A percentile compares a stretch with the other conserved stretches of the same genome.
These are phyloP conservation scores for Oryza rufipogon DNA, from an alignment of 176 grass and related monocot species.

Conservation along the genomic window DNA sequence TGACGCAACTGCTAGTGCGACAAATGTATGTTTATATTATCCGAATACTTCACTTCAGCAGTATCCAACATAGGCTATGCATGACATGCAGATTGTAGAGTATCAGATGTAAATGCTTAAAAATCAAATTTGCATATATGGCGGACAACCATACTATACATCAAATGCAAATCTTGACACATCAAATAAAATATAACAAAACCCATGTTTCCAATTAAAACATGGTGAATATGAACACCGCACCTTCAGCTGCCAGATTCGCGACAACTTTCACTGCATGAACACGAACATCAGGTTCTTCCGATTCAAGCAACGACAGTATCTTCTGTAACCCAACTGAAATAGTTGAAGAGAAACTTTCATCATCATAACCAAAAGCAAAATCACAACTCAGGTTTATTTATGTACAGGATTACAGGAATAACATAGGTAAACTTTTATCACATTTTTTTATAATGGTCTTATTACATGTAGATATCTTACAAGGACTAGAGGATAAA, in stretches of 20 bases:
- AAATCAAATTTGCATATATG: constrained; percentile 25
- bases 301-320: constrained; percentile 97
- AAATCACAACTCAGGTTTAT: background rate
- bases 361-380: constrained; percentile 20
- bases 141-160: background rate
- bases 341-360: constrained; percentile 34
- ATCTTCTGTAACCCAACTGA: constrained; percentile 98
- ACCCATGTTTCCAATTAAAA: background rate
- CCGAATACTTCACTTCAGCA: background rate
- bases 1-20: background rate
- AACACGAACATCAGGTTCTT: constrained; percentile 95
- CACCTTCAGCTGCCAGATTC: constrained; percentile 99
- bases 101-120: constrained; percentile 19
- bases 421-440: constrained; percentile 7
- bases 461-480: constrained; percentile 6
- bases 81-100: background rate
- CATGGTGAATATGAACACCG: constrained; percentile 24
- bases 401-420: background rate
- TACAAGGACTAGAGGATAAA: constrained; percentile 22
- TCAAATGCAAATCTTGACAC: constrained; percentile 13
- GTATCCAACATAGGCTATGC: background rate
- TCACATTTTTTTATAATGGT: background rate
- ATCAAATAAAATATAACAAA: background rate
- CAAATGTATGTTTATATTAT: background rate
- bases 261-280: constrained; percentile 99